phyloP scores from a whole-genome alignment of 192 early-diverging fungal species.

The Backusella macrospora region DNA sequence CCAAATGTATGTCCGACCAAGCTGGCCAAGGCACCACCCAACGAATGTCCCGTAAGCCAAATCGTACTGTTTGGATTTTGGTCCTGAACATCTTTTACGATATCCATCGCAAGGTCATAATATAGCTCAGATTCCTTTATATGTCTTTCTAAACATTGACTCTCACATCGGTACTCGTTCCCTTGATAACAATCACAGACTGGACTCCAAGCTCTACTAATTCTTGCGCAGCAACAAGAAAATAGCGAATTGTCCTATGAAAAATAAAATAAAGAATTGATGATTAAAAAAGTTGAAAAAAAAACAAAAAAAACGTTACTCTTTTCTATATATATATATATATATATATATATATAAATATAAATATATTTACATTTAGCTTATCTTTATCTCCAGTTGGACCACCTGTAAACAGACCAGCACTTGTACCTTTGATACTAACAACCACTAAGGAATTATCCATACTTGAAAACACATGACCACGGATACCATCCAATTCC shows the following conservation, averaged over 20 bases:
- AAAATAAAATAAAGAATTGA: too few species aligned
- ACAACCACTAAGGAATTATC: slow-evolving; percentile 66
- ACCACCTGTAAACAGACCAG: slow-evolving; percentile 62
- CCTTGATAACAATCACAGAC: slow-evolving; percentile 85
- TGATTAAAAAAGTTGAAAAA: slow-evolving; percentile 5
- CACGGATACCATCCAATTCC: slow-evolving; percentile 62
- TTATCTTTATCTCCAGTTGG: slow-evolving; percentile 74
- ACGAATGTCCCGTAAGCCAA: slow-evolving; percentile 85
- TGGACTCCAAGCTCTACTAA: slow-evolving; percentile 77
- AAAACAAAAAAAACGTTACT: background rate
- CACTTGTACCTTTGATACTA: slow-evolving; percentile 75
- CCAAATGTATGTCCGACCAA: slow-evolving; percentile 86
- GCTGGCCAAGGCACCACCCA: slow-evolving; percentile 71
- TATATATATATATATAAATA: background rate
- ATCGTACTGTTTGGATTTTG: slow-evolving; percentile 73
- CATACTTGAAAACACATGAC: slow-evolving; percentile 74
- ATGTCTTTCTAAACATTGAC: slow-evolving; percentile 60
- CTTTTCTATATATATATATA: background rate
- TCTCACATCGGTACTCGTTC: slow-evolving; percentile 57
- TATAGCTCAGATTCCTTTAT: slow-evolving; percentile 62
- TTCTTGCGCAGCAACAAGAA: slow-evolving; percentile 96
- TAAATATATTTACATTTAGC: slow-evolving; percentile 53
- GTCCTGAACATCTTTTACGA: slow-evolving; percentile 65
- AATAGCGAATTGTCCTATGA: slow-evolving; percentile 89
- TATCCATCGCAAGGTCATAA: slow-evolving; percentile 56